phyloP scores from a whole-genome alignment of 2,329 filamentous ascomycete genomes.

The Nemania bipapillata region DNA sequence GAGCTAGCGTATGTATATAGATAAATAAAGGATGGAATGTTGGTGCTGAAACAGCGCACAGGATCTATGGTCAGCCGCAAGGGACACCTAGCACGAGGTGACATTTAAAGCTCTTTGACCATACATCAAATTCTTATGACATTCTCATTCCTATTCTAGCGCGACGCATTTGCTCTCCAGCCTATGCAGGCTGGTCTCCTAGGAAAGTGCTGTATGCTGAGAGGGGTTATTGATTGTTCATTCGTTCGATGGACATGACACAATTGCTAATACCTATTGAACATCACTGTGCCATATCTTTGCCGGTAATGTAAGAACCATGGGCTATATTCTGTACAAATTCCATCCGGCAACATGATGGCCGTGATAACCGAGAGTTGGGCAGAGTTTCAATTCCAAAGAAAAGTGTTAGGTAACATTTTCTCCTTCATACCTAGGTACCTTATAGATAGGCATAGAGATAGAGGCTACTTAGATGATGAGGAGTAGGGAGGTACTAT shows the following conservation, averaged over 20 bases:
- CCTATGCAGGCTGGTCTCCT: not conserved
- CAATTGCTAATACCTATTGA: conserved; percentile 11
- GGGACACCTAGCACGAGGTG: conserved; percentile 23
- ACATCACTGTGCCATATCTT: not conserved
- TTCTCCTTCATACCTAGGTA: not conserved
- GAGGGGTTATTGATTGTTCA: conserved; percentile 7
- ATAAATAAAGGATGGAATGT: conserved; percentile 27
- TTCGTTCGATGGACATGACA: conserved; percentile 3
- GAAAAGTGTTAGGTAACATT: not conserved
- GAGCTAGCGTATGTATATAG: not conserved
- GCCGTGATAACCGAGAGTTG: not conserved
- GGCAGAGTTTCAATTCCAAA: not conserved
- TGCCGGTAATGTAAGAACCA: not conserved
- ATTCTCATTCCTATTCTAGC: conserved; percentile 24
- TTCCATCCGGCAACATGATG: not conserved
- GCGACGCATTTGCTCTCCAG: conserved; percentile 8
- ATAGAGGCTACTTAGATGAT: not conserved
- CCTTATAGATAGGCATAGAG: too few species aligned
- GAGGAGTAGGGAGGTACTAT: not conserved
- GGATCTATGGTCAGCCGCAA: conserved; percentile 38
- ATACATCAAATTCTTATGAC: not conserved
- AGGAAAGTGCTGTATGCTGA: not conserved
- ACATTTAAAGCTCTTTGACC: conserved; percentile 12
- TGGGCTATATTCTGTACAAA: not conserved
- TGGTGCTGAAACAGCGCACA: conserved; percentile 29